Base-by-base conservation (phyloP, 352 stramenopile genomes). In the Phytophthora lateralis region DNA sequence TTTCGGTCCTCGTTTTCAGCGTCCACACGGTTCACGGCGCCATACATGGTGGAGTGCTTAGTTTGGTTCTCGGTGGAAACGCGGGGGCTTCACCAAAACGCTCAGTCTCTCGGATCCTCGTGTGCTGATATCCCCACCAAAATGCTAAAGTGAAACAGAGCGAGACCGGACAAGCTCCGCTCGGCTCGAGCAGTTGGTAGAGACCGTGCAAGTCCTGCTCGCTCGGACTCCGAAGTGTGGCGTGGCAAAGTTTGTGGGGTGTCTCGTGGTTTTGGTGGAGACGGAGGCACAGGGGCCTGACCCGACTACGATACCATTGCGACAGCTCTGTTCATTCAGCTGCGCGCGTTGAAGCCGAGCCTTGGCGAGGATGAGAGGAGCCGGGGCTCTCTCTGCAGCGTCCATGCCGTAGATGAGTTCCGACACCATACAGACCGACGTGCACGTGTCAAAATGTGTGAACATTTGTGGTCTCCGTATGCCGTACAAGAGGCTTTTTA, bases 111-210 rank as follows among this genome's bases (percentile, higher is more conserved):
- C 30, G 35, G 29, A n/a, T 11, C 18, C 41, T 42, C 17, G 49
- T 4, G 39, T 60, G 57, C 17, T 63, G 60, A 58, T 63, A 39
- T 69, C 38, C 60, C 53, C 54, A 66, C 60, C 54, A 73, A 67
- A 42, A 73, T 29, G 62, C 55, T 62, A 61, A 61, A 55, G 29
- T 43, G 50, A 71, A 71, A 66, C 60, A 68, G 43, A 63, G 37
- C 34, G 41, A 54, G 52, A 62, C 50, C 35, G 49, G 34, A 38
- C 47, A 43, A 53, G 34, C 57, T 29, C 24, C 3, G n/a, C 45
- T 38, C 18, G 30, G 17, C 7, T 43, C 20, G 47, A 38, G 6
- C 44, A 20, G 37, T 42, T 42, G 63, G 56, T 71, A 71, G 57
- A 71, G 56, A 66, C 43, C 49, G 62, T 68, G 39, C 58, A 45